phyloP scores from a whole-genome alignment of 2,329 filamentous ascomycete genomes.

The Hypoxylon sp. region DNA sequence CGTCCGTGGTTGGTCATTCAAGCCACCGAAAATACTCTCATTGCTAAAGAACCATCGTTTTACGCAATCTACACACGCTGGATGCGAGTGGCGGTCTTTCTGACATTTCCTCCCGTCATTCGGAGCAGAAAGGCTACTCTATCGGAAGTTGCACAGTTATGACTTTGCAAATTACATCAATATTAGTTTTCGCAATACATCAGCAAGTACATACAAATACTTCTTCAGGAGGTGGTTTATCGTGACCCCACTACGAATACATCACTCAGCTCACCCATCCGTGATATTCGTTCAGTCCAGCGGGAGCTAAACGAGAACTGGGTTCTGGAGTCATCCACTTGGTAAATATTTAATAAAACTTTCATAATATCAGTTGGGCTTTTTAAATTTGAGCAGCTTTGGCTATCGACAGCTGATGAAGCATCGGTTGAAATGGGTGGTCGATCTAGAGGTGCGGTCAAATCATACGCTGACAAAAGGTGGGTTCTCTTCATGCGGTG shows the following conservation, averaged over 20 bases:
- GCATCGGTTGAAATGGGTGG: conserved; percentile 6
- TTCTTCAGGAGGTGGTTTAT: no score
- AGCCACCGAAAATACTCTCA: conserved; percentile 18
- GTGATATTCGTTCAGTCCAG: conserved; percentile 22
- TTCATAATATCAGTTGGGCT: conserved; percentile 13
- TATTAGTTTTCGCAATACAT: conserved; percentile 16
- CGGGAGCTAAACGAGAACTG: conserved; percentile 32
- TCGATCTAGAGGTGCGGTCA: conserved; percentile 1
- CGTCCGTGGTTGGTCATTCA: conserved; percentile 15
- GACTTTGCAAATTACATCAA: no score
- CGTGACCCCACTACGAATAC: conserved; percentile 8
- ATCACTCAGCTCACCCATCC: conserved; percentile 16
- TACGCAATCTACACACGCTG: neutral
- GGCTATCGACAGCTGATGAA: conserved; percentile 3
- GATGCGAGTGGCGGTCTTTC: conserved; percentile 3
- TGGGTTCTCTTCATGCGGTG: conserved; percentile 4
- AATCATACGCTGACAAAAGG: conserved; percentile 13
- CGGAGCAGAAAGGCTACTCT: no score
- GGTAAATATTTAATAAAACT: conserved; percentile 20
- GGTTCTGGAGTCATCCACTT: conserved; percentile 26
- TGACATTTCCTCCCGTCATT: neutral
- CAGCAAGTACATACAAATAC: no score
- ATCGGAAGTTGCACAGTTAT: no score
- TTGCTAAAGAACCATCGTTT: no score
- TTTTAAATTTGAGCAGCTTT: conserved; percentile 3